Conservation (phyloP, 2,329 filamentous ascomycete species). For the Metarhizium album region DNA sequence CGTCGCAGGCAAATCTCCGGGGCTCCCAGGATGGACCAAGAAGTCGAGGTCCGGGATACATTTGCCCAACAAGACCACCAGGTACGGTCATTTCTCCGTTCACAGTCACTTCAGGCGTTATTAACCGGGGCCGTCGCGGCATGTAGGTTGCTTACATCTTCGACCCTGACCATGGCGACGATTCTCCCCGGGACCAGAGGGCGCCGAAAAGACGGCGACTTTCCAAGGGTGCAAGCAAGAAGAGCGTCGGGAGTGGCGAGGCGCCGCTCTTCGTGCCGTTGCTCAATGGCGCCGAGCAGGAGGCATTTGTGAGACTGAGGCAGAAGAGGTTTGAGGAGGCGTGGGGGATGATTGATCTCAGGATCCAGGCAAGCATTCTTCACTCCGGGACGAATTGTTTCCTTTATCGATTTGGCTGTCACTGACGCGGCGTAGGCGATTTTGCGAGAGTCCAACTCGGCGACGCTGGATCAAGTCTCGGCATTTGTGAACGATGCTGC, state of each 20-base stretch:
- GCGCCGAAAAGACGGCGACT: constrained; percentile 49
- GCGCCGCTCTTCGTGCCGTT: constrained; percentile 37
- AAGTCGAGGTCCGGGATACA: constrained; percentile 8
- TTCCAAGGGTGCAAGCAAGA: constrained; percentile 26
- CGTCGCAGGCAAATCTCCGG: neutral
- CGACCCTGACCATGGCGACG: constrained; percentile 33
- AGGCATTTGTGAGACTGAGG: constrained; percentile 39
- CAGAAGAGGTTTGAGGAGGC: constrained; percentile 48
- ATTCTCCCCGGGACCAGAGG: constrained; percentile 19
- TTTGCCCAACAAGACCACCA: constrained; percentile 35
- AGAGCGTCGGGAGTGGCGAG: constrained; percentile 6
- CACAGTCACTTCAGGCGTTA: neutral
- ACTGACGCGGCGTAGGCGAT: constrained; percentile 31
- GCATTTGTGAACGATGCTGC: constrained; percentile 39
- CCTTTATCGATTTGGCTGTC: neutral
- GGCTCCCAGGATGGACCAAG: constrained; percentile 13
- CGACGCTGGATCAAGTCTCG: constrained; percentile 47
- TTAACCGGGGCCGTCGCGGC: neutral
- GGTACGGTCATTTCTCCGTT: constrained; percentile 15
- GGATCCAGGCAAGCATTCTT: constrained; percentile 39
- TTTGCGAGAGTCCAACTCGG: constrained; percentile 48
- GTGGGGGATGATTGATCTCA: constrained; percentile 54
- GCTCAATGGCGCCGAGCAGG: constrained; percentile 42
- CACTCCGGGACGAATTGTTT: neutral
- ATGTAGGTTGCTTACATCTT: constrained; percentile 9